Evolutionary conservation across 768 basidiomycete genomes (phyloP).

Genomic region (Botryobasidium botryosum): DNA sequence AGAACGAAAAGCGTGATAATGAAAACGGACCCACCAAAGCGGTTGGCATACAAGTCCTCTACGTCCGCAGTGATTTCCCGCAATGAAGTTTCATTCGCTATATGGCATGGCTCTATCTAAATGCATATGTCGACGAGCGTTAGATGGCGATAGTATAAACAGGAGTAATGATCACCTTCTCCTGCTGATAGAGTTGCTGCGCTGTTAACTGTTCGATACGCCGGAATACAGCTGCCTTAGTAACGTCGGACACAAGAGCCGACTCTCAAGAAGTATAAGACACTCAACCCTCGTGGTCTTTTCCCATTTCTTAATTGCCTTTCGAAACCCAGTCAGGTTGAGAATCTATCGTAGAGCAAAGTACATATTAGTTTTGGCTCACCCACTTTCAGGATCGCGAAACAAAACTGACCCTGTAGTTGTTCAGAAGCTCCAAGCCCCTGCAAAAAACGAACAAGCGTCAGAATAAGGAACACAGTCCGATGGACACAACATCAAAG

Average conservation of each 20-base stretch:
- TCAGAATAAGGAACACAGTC: too few relatives aligned
- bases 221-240: too few relatives aligned
- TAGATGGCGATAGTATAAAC: not conserved
- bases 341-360: constrained; percentile 34
- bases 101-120: constrained; percentile 7
- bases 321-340: constrained; percentile 81
- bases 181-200: constrained; percentile 62
- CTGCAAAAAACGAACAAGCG: constrained; percentile 22
- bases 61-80: constrained; percentile 53
- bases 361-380: not conserved
- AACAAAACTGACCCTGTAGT: constrained; percentile 51
- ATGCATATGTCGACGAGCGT: not conserved
- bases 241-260: too few relatives aligned
- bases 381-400: not conserved
- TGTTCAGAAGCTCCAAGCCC: constrained; percentile 68
- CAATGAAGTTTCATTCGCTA: constrained; percentile 18
- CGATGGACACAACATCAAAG: too few relatives aligned
- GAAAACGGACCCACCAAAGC: constrained; percentile 43
- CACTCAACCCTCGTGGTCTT: constrained; percentile 47
- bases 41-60: constrained; percentile 57
- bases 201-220: constrained; percentile 34
- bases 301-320: constrained; percentile 73
- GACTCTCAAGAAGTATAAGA: not conserved
- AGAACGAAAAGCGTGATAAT: not conserved
- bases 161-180: constrained; percentile 52